Conservation (phyloP, 2,329 filamentous ascomycete species). For the Phyllosticta citrichinensis region DNA sequence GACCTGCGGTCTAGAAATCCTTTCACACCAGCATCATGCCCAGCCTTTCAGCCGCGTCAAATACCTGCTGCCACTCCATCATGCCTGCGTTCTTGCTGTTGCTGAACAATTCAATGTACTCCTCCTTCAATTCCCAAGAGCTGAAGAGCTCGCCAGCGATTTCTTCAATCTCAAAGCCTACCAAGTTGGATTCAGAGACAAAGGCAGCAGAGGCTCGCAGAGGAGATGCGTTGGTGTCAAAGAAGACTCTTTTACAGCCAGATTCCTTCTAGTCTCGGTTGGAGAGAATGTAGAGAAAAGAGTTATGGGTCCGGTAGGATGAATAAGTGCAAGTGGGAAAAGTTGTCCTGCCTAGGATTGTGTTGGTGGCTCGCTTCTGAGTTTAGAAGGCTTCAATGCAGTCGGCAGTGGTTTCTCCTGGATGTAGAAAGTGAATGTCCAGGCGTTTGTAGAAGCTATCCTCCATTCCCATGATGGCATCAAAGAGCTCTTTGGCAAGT, state of each 20-base stretch:
- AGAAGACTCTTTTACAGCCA: background rate
- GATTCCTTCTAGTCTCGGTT: background rate
- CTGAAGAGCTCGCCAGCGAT: background rate
- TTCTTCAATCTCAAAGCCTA: background rate
- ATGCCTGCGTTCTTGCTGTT: background rate
- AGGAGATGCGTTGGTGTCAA: background rate
- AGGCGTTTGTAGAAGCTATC: background rate
- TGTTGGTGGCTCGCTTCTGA: too few species aligned
- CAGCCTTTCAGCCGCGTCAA: background rate
- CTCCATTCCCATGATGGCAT: background rate
- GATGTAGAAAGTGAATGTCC: background rate
- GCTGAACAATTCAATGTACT: background rate
- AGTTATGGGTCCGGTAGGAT: too few species aligned
- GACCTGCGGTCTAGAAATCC: too few species aligned
- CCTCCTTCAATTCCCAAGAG: background rate
- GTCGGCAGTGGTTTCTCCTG: background rate
- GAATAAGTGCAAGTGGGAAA: too few species aligned
- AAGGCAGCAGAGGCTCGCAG: too few species aligned
- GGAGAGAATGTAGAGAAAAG: background rate
- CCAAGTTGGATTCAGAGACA: background rate
- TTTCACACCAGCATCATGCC: background rate
- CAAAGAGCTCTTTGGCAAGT: background rate
- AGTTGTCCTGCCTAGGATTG: too few species aligned
- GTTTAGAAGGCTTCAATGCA: background rate
- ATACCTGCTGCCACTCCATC: background rate